Evolutionary conservation across 257 asterid species (phyloP), one percentile per base, ranked within the genome.

Genomic region (Jaltomata sinuosa): DNA sequence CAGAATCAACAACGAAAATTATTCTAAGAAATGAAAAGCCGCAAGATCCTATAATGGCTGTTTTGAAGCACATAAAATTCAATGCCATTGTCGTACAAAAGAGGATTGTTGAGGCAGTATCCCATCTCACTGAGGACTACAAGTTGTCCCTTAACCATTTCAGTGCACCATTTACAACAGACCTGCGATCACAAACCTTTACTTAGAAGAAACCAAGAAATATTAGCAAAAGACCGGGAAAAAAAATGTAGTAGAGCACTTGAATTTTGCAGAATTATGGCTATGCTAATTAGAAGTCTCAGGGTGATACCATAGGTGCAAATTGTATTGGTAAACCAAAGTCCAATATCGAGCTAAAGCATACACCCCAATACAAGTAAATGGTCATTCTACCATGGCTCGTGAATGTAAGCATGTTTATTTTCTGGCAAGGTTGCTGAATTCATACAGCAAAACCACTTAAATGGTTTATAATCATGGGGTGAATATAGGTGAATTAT

Each of bases 91-190:
- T 62, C 32, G 36, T 42, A 47, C 40, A 16, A 61, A 57, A 22
- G 84, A 59, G 6, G 76, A 59, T 49, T 77, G 72, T 27, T 40
- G 77, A 59, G 27, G 84, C 76, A 77, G 81, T 81, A 81, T 57
- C 36, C 18, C 52, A 45, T 36, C 15, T 22, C 6, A 21, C 15
- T 8, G 52, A 55, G 74, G 15, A 59, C 50, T 55, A 81, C 57
- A 81, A 45, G 42, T 81, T 81, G 59, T 81, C 77, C 40, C 55
- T 81, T 57, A 81, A 40, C 84, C 84, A 81, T 31, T 81, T 59
- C 3, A 81, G 76, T 15, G 84, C 84, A 59, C 84, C 84, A 81
- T 81, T 81, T 21, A 64, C 61, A 11, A 81, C 84, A 81, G 84
- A 81, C 45, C 84, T 81, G 84, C 45, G 0, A 81, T 25, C 55